Evolutionary conservation across 495 filamentous ascomycete species (phyloP), one percentile per base, ranked within the genome.

Genomic region (Diplogelasinospora grovesii): DNA sequence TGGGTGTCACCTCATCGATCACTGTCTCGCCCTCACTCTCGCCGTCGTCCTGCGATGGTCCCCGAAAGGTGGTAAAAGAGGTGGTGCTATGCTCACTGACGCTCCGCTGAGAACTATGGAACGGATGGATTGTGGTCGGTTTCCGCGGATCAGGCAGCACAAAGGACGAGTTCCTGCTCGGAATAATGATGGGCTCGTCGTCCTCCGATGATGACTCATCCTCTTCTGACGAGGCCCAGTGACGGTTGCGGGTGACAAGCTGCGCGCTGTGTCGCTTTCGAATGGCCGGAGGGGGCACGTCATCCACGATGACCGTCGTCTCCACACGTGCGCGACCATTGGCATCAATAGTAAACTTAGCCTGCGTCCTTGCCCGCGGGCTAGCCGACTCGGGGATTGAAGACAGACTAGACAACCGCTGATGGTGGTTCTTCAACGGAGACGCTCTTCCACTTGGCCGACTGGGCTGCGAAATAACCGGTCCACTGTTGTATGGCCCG

Each of bases 261-360:
- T 56, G 58, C n/a, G 49, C 45, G 26, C 51, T 56, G 30, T 52
- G 46, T n/a, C 57, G 46, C 40, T 60, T 59, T 9, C 38, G 40
- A 3, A 49, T 43, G 22, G 51, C 59, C 15, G 54, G 38, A 23
- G 48, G 46, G 16, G 63, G 47, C 6, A 66, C 64, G 26, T 52
- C 59, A 16, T 75, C 68, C 15, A 70, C 56, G 8, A 83, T 60
- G 3, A 81, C 49, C 22, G 78, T 77, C 43, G 81, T 83, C 55
- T 86, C 81, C 5, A 83, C 76, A 42, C 78, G 79, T 15, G 85
- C 85, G 31, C 81, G 67, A 5, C 85, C 84, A 50, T 78, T 79
- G 24, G 74, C 69, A 52, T 85, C 84, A 48, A 89, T 85, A 8
- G 69, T 79, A 39, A 89, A 78, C 23, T 77, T 78, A 4, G 87